These are phyloP conservation scores for Nectriaceae sp. DNA, from an alignment of 2,329 filamentous ascomycete genomes.

Conservation along the genomic window DNA sequence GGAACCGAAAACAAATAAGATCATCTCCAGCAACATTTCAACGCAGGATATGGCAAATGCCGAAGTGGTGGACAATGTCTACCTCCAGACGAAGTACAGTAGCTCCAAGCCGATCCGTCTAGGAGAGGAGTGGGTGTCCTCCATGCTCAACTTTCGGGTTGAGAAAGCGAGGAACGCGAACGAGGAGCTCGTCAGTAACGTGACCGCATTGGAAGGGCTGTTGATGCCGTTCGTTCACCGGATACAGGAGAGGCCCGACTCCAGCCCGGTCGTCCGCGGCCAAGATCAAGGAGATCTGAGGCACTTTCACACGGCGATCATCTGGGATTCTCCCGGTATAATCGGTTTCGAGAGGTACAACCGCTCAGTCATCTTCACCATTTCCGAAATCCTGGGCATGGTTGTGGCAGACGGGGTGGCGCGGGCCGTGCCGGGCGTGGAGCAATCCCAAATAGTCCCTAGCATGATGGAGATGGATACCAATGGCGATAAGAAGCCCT, in stretches of 20 bases:
- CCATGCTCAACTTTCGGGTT: not conserved
- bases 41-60: not conserved
- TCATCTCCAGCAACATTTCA: not conserved
- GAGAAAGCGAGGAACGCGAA: not conserved
- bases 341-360: not conserved
- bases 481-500: not conserved
- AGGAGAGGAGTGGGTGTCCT: not conserved
- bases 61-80: not conserved
- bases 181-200: not conserved
- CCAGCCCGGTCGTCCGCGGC: not conserved
- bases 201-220: not conserved
- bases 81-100: not conserved
- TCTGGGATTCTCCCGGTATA: not conserved
- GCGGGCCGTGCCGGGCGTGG: not conserved
- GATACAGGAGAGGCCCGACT: not conserved
- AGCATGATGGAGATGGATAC: not conserved
- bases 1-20: not conserved
- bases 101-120: not conserved
- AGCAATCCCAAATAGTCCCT: not conserved
- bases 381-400: not conserved
- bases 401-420: not conserved
- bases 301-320: not conserved
- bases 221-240: not conserved
- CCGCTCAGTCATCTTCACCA: not conserved
- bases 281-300: not conserved